Evolutionary conservation across 768 basidiomycete genomes (phyloP), one percentile per base, ranked within the genome.

Genomic region (Scleroderma bovista): DNA sequence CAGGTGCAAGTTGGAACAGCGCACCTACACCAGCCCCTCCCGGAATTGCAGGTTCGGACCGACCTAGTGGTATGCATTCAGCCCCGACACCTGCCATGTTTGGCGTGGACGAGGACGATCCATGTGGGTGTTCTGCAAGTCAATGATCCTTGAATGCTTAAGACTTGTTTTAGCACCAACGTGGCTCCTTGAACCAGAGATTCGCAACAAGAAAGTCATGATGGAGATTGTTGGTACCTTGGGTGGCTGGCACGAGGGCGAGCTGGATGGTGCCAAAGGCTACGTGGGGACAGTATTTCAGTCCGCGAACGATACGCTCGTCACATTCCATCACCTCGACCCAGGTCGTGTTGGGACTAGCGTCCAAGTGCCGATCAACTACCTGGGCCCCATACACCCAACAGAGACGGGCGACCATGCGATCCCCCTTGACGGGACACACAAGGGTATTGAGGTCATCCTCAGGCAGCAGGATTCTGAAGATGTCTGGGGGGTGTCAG

Each of bases 371-470:
- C 70, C 73, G 19, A 64, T 72, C 51, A 62, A 59, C 39, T 77
- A 75, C 48, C 64, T 80, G 22, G 60, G 54, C 3, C 74, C 77
- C 5, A 60, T 76, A 8, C 61, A 52, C 13, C 78, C 79, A 0
- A 50, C 54, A 2, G 48, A 56, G 12, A 67, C 63, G 38, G 74
- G 71, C 8, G 75, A 83, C 38, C 72, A 71, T 34, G 83, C 80
- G 6, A 52, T 85, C 37, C 70, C 74, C 19, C 63, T 82, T 46
- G 69, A 70, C 6, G 81, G 79, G 1, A 50, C 57, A 17, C 52
- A 64, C 33, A 75, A 67, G 54, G 78, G 77, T 16, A 61, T 60
- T 19, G 63, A 72, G 48, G 72, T 81, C 51, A 68, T 76, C 36
- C 63, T 82, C 51, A 62, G 74, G 32, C 69, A 75, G 50, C 55